These are phyloP conservation scores for Diacronema lutheri DNA, from an alignment of 78 protist genomes.

Conservation along the genomic window DNA sequence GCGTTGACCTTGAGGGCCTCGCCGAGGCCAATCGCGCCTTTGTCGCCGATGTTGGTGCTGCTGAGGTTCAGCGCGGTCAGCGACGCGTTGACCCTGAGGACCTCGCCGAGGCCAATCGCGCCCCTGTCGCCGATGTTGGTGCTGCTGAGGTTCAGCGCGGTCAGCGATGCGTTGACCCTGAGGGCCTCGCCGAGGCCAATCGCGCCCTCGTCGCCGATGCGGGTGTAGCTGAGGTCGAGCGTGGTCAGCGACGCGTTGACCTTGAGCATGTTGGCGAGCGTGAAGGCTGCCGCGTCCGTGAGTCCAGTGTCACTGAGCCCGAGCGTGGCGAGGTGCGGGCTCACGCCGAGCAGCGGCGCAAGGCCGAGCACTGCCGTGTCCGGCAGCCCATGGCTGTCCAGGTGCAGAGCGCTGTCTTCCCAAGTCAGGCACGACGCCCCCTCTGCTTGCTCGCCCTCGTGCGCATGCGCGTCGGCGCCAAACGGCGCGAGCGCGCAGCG, in stretches of 20 bases:
- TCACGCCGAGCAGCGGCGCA: conserved; percentile 17
- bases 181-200: conserved; percentile 22
- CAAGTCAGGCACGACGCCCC: too few species aligned
- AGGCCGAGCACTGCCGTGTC: too few species aligned
- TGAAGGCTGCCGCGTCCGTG: conserved; percentile 51
- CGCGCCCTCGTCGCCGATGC: conserved; percentile 60
- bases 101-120: conserved; percentile 32
- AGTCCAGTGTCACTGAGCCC: conserved; percentile 37
- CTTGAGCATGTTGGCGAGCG: conserved; percentile 19
- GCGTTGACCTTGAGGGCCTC: conserved; percentile 29
- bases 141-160: conserved; percentile 42
- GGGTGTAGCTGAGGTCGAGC: conserved; percentile 41
- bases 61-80: conserved; percentile 41
- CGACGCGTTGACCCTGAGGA: conserved; percentile 10
- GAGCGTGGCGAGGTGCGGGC: conserved; percentile 30
- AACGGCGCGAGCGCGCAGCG: too few species aligned
- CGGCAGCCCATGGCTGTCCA: too few species aligned
- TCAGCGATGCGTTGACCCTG: conserved; percentile 9
- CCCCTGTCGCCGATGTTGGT: conserved; percentile 55
- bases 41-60: conserved; percentile 51
- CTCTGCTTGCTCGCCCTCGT: too few species aligned
- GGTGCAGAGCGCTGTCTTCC: too few species aligned
- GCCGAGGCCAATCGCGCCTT: conserved; percentile 46
- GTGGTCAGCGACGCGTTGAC: conserved; percentile 22
- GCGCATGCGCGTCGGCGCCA: too few species aligned